Evolutionary conservation across 73 alveolate species (phyloP).

Genomic region (Symbiodinium natans): DNA sequence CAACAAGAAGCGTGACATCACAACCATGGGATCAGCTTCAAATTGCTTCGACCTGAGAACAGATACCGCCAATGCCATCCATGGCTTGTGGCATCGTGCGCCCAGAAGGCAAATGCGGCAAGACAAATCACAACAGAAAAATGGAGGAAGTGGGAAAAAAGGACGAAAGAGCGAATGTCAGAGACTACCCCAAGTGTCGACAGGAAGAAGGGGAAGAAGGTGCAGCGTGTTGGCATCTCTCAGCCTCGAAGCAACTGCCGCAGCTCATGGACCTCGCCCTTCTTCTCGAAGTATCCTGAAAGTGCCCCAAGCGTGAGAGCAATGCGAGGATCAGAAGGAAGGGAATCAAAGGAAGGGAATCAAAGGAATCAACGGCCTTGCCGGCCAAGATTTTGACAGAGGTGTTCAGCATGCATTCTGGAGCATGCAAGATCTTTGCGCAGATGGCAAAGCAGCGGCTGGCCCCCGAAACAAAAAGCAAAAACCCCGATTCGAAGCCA

Average conservation of each 20-base stretch:
- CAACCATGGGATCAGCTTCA: too few relatives aligned
- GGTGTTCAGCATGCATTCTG: neutral
- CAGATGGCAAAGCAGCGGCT: neutral
- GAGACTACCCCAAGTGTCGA: too few relatives aligned
- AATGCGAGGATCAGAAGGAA: neutral
- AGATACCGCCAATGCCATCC: too few relatives aligned
- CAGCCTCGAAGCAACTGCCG: conserved; percentile 83
- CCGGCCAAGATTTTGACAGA: neutral
- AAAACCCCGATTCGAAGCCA: neutral
- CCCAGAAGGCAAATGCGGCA: too few relatives aligned
- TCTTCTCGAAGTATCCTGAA: conserved; percentile 95
- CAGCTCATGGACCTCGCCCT: conserved; percentile 99
- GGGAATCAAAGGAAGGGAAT: neutral
- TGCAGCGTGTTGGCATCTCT: too few relatives aligned
- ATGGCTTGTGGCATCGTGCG: too few relatives aligned
- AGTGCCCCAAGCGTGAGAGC: neutral
- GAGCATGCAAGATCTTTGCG: neutral
- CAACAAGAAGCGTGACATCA: too few relatives aligned
- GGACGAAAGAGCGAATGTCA: too few relatives aligned
- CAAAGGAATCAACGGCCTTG: neutral
- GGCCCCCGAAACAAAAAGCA: neutral
- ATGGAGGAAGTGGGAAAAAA: too few relatives aligned
- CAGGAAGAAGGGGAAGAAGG: too few relatives aligned
- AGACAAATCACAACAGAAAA: too few relatives aligned
- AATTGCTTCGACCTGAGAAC: too few relatives aligned